Evolutionary conservation across 1,139 yeast genomes (phyloP).

Genomic region (Pichia sp.): DNA sequence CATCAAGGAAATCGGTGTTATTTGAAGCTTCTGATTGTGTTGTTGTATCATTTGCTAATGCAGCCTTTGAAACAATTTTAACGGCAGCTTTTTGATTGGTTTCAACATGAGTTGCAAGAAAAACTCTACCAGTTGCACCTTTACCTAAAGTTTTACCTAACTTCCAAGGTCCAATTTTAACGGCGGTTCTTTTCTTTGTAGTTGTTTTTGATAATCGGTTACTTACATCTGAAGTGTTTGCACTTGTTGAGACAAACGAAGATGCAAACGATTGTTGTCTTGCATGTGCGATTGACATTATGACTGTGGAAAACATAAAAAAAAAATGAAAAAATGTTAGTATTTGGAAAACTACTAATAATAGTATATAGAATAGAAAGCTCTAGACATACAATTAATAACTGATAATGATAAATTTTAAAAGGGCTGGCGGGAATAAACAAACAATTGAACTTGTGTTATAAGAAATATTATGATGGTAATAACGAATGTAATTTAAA

Average conservation of each 20-base stretch:
- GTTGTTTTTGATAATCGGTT: constrained; percentile 28
- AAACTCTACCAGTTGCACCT: constrained; percentile 92
- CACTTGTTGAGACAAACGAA: constrained; percentile 29
- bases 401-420: neutral
- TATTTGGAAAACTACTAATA: neutral
- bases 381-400: neutral
- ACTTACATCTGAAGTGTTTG: constrained; percentile 11
- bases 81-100: constrained; percentile 94
- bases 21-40: constrained; percentile 5
- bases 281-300: constrained; percentile 19
- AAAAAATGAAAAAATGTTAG: neutral
- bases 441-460: neutral
- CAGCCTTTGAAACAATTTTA: constrained; percentile 86
- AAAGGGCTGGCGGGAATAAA: neutral
- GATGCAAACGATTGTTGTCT: constrained; percentile 31
- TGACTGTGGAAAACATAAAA: no score
- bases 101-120: constrained; percentile 77
- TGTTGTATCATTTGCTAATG: constrained; percentile 40
- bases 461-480: neutral
- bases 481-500: neutral
- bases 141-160: constrained; percentile 90
- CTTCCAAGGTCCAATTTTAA: constrained; percentile 91
- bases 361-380: neutral
- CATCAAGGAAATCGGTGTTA: constrained; percentile 18
- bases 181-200: constrained; percentile 41